Base-by-base conservation (phyloP, 2,329 filamentous ascomycete species). In the Coniochaeta sp. region DNA sequence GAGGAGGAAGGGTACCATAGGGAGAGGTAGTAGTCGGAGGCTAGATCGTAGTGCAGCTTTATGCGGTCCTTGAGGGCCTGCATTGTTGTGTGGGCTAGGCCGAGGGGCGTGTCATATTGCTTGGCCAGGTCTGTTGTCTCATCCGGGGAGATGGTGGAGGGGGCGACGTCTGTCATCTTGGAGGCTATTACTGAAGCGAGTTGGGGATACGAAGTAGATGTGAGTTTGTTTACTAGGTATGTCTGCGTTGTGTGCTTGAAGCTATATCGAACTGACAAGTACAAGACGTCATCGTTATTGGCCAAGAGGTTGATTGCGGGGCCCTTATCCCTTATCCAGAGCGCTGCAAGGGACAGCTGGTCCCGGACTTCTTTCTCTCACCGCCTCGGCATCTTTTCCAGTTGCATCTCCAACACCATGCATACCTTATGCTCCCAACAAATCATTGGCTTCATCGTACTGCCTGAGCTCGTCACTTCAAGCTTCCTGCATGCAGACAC, bases 1-100 rank as follows among this genome's bases (percentile, higher is more conserved):
- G 22, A 6, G 16, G 28, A 10, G 24, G 32, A 58, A 59, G n/a
- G n/a, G 40, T 71, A 82, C 80, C 80, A 83, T 18, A 83, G 68
- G 30, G 73, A 79, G 55, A 82, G 72, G 57, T 84, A 83, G 61
- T 83, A 82, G 58, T 83, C 79, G 50, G 77, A 81, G 24, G 79
- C 76, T 14, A 83, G 70, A 55, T 83, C 79, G 57, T 84, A 83
- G 60, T 83, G 81, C 54, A 74, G 71, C 67, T 78, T 79, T 62
- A 82, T 81, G 51, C 78, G 71, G 54, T 77, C 77, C 61, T 82
- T 82, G 55, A 82, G 67, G 12, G 72, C 70, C 57, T 73, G 70
- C 67, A 74, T 70, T 4, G 72, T 74, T 10, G 70, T 70, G 61
- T 75, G 72, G 28, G 67, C 68, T 27, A 75, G 60, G 14, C 72